Evolutionary conservation across 192 early-diverging fungal genomes (phyloP).

Genomic region (Podochytrium sp.): DNA sequence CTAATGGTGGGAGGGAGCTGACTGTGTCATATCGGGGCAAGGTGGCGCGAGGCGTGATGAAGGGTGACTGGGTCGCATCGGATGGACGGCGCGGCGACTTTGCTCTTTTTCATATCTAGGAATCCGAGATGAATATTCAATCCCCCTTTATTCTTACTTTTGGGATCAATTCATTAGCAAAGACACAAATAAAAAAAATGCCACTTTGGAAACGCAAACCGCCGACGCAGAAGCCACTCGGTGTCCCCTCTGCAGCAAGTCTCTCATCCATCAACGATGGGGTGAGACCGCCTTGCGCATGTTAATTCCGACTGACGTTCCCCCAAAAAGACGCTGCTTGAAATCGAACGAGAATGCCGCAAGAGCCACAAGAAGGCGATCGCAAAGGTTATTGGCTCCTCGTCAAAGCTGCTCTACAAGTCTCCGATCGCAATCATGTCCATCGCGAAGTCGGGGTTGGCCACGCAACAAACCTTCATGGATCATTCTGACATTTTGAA

Average conservation of each 20-base stretch:
- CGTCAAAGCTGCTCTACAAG: constrained; percentile 25
- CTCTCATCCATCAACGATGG: neutral
- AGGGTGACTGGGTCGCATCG: too few relatives aligned
- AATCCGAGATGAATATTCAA: too few relatives aligned
- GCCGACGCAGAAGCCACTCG: neutral
- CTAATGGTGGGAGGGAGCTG: too few relatives aligned
- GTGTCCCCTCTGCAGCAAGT: neutral
- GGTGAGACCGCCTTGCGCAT: neutral
- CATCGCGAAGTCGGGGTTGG: constrained; percentile 12
- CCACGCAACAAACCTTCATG: neutral
- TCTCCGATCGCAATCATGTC: constrained; percentile 12
- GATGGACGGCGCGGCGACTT: too few relatives aligned
- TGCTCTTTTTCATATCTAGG: too few relatives aligned
- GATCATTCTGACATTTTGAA: constrained; percentile 9
- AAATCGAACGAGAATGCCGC: constrained; percentile 5
- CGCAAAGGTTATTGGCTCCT: constrained; percentile 8
- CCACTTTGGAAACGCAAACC: neutral
- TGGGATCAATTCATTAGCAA: too few relatives aligned
- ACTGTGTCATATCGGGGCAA: too few relatives aligned
- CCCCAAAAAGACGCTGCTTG: neutral
- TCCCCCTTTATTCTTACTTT: too few relatives aligned
- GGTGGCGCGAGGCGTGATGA: too few relatives aligned
- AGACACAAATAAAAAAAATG: too few relatives aligned
- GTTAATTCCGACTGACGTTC: neutral
- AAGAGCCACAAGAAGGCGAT: constrained; percentile 16